These are phyloP conservation scores for Fusarium devonianum DNA, from an alignment of 2,329 filamentous ascomycete species.

Conservation along the genomic window DNA sequence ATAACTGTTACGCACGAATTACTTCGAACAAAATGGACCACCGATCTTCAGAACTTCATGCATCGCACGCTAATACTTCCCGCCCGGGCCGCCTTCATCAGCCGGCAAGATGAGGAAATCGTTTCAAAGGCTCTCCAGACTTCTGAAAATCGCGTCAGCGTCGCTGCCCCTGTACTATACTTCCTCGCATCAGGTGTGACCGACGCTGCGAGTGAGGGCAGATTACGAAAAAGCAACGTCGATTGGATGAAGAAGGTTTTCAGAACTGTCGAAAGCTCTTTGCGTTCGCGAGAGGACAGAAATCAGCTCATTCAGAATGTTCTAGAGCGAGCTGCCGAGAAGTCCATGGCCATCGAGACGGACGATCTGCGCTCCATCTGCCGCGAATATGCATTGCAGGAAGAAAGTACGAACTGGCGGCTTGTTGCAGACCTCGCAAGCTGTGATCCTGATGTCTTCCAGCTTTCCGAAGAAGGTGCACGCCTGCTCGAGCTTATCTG, in stretches of 20 bases:
- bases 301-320: slow-evolving; percentile 44
- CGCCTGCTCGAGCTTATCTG: slow-evolving; percentile 52
- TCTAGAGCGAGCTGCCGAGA: slow-evolving; percentile 41
- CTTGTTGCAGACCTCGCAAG: slow-evolving; percentile 51
- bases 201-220: slow-evolving; percentile 36
- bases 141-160: slow-evolving; percentile 45
- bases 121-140: slow-evolving; percentile 52
- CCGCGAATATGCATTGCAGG: slow-evolving; percentile 50
- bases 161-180: slow-evolving; percentile 56
- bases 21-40: slow-evolving; percentile 50
- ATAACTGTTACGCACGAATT: slow-evolving; percentile 15
- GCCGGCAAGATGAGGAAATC: slow-evolving; percentile 51
- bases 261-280: slow-evolving; percentile 41
- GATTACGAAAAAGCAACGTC: slow-evolving; percentile 45
- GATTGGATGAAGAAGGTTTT: slow-evolving; percentile 51
- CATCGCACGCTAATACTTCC: slow-evolving; percentile 60
- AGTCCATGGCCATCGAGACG: slow-evolving; percentile 48
- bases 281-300: slow-evolving; percentile 37
- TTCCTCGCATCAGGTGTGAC: slow-evolving; percentile 48
- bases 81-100: slow-evolving; percentile 56
- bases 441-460: slow-evolving; percentile 58
- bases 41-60: slow-evolving; percentile 58
- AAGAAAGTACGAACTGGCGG: slow-evolving; percentile 50
- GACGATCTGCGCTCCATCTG: slow-evolving; percentile 54
- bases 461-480: slow-evolving; percentile 49